A percentile compares a stretch with the other conserved stretches of the same genome.
Conservation (phyloP, 2,329 filamentous ascomycete species). For the Aspergillus ruber region DNA sequence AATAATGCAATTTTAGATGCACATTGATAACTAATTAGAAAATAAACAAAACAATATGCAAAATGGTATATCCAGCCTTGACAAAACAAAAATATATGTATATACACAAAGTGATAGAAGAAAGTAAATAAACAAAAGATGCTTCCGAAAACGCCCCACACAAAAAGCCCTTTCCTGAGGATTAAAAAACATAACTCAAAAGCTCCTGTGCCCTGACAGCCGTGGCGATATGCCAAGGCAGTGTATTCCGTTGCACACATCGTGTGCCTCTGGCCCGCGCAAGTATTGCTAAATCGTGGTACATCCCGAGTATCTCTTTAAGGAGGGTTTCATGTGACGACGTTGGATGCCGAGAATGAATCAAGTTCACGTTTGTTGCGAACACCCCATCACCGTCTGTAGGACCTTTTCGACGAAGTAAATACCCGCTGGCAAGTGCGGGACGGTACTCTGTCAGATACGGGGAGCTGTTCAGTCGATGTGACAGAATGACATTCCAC, state of each 20-base stretch:
- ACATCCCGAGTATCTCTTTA: slow-evolving; percentile 38
- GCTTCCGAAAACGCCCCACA: neutral
- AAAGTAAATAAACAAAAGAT: neutral
- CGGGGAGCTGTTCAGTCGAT: slow-evolving; percentile 38
- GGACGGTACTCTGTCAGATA: slow-evolving; percentile 38
- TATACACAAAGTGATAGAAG: slow-evolving; percentile 8
- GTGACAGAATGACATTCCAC: slow-evolving; percentile 52
- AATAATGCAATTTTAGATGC: too few relatives aligned
- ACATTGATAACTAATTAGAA: too few relatives aligned
- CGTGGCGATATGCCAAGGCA: slow-evolving; percentile 45
- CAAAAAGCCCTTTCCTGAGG: neutral
- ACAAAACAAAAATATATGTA: slow-evolving; percentile 4
- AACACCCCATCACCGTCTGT: slow-evolving; percentile 37
- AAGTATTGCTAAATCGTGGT: slow-evolving; percentile 39
- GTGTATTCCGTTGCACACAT: slow-evolving; percentile 33
- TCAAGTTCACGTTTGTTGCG: slow-evolving; percentile 37
- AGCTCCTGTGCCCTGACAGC: slow-evolving; percentile 38
- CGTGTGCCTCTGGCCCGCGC: slow-evolving; percentile 38
- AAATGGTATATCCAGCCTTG: slow-evolving; percentile 2
- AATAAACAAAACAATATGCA: neutral
- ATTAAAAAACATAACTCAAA: slow-evolving; percentile 36
- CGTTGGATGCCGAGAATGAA: slow-evolving; percentile 27
- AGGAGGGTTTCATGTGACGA: slow-evolving; percentile 30
- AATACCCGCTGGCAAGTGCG: slow-evolving; percentile 40
- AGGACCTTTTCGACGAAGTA: slow-evolving; percentile 39